Percentiles rank a stretch among this genome's conserved stretches.
phyloP scores from a whole-genome alignment of 2,329 filamentous ascomycete genomes.

The Trichoderma endophyticum region DNA sequence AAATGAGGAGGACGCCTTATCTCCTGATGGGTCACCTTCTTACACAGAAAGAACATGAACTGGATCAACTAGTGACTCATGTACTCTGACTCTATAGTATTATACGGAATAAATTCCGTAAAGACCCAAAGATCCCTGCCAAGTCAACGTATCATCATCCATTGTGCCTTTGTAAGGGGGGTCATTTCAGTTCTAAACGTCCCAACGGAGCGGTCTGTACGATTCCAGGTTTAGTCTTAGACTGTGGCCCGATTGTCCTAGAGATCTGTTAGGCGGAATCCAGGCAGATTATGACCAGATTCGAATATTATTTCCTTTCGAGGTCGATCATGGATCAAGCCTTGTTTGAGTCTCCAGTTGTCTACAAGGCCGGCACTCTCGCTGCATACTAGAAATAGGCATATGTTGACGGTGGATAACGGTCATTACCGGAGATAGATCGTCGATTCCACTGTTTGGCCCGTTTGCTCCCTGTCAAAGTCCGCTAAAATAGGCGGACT shows the following conservation, averaged over 20 bases:
- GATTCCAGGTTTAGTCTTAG: not conserved
- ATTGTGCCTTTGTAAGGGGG: not conserved
- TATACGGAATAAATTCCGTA: not conserved
- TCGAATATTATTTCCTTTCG: not conserved
- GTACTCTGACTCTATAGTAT: not conserved
- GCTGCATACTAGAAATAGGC: not conserved
- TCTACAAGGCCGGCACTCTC: no score
- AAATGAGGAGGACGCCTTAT: not conserved
- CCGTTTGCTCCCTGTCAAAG: not conserved
- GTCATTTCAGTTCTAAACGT: not conserved
- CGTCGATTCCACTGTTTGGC: not conserved
- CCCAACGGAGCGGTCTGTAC: not conserved
- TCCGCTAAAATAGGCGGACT: constrained; percentile 1
- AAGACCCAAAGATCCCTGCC: not conserved
- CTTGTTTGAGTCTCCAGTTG: not conserved
- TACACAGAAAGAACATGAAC: not conserved
- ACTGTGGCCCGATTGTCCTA: not conserved
- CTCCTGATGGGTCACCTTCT: not conserved
- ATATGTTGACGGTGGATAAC: not conserved
- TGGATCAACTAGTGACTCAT: not conserved
- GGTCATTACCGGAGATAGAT: constrained; percentile 7
- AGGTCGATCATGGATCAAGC: not conserved
- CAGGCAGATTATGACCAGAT: not conserved
- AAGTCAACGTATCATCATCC: not conserved
- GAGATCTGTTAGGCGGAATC: not conserved